Conservation (phyloP, 2,329 filamentous ascomycete species). For the Fusarium piperis region DNA sequence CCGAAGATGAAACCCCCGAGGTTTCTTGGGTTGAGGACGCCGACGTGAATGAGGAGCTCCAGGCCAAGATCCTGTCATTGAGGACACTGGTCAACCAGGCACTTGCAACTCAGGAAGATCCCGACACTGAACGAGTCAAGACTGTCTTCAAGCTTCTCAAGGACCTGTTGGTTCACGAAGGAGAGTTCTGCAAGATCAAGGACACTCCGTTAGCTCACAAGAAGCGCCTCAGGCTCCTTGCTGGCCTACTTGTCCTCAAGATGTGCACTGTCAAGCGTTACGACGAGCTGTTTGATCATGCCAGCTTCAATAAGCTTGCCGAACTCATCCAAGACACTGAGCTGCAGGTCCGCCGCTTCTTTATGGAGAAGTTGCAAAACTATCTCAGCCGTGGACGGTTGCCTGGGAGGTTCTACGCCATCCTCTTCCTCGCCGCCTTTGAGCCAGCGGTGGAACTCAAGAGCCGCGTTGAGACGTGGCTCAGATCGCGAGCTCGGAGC, state of each 20-base stretch:
- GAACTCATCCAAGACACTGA: conserved; percentile 83
- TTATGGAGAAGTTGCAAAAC: conserved; percentile 89
- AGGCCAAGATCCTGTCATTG: conserved; percentile 84
- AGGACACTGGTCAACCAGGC: conserved; percentile 89
- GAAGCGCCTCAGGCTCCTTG: conserved; percentile 81
- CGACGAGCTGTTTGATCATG: conserved; percentile 77
- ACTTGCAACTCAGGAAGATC: conserved; percentile 65
- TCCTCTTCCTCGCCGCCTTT: conserved; percentile 90
- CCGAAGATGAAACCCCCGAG: conserved; percentile 64
- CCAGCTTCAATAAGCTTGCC: conserved; percentile 83
- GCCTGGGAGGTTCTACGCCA: conserved; percentile 82
- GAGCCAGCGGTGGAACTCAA: conserved; percentile 82
- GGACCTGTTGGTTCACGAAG: conserved; percentile 76
- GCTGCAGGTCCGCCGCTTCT: conserved; percentile 77
- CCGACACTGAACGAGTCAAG: conserved; percentile 67
- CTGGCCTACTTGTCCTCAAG: conserved; percentile 84
- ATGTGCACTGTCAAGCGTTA: conserved; percentile 80
- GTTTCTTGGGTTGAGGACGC: conserved; percentile 75
- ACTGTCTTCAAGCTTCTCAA: conserved; percentile 83
- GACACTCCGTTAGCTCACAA: conserved; percentile 82
- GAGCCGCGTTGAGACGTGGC: conserved; percentile 84
- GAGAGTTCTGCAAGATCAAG: conserved; percentile 80
- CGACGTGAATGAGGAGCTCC: conserved; percentile 80
- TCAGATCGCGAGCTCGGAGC: conserved; percentile 79
- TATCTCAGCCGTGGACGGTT: conserved; percentile 81